Percentiles rank a stretch among this genome's conserved stretches.
Conservation (phyloP, 208 protist species). For the Acanthamoeba castellanii region DNA sequence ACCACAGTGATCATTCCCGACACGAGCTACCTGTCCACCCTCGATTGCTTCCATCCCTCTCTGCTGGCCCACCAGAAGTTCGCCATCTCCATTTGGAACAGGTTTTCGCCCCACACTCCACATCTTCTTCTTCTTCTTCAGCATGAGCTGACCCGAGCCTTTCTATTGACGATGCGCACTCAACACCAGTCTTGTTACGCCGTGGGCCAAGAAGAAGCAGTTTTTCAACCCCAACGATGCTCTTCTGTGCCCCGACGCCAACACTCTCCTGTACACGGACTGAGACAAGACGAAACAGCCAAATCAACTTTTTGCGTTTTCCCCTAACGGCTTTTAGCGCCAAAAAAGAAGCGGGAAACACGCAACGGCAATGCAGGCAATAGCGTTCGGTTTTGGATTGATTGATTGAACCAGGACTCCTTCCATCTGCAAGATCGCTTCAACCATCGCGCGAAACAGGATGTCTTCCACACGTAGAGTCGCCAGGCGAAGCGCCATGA, state of each 20-base stretch:
- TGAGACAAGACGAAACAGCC: neutral
- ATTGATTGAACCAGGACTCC: no score
- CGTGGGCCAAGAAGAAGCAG: constrained; percentile 14
- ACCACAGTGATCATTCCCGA: neutral
- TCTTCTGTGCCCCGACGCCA: constrained; percentile 21
- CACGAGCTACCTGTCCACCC: constrained; percentile 23
- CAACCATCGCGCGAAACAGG: neutral
- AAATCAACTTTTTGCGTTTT: neutral
- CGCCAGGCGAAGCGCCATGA: neutral
- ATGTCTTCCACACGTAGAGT: neutral
- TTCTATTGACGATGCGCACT: neutral
- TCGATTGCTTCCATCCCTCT: constrained; percentile 27
- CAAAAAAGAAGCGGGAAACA: neutral
- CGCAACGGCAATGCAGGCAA: neutral
- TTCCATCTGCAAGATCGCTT: neutral
- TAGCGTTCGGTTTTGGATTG: neutral
- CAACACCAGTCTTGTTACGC: neutral
- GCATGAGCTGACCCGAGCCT: neutral
- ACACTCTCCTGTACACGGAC: neutral
- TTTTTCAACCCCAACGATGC: constrained; percentile 10
- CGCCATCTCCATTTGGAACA: constrained; percentile 49
- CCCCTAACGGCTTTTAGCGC: no score
- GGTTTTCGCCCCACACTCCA: neutral
- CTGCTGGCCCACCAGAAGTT: constrained; percentile 55
- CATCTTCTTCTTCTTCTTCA: neutral